A percentile compares a stretch with the other conserved stretches of the same genome.
Conservation (phyloP, 352 stramenopile genomes). For the Globisporangium takayamanum region DNA sequence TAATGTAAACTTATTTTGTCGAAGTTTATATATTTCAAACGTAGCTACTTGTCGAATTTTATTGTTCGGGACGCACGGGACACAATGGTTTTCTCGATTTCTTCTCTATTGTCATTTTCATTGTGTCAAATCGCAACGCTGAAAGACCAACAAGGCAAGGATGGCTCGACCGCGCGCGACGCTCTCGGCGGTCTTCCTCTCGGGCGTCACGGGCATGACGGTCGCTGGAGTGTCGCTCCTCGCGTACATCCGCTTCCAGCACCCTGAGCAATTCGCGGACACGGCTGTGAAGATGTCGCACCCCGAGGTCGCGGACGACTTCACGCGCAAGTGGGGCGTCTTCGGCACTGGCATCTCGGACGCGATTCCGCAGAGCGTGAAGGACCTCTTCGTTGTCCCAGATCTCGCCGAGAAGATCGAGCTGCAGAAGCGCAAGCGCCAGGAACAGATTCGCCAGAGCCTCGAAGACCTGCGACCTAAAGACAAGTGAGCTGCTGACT, state of each 20-base stretch:
- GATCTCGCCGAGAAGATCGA: constrained; percentile 70
- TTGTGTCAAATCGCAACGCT: not conserved
- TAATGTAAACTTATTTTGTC: no score
- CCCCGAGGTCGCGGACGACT: constrained; percentile 67
- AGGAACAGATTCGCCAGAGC: constrained; percentile 63
- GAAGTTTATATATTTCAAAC: no score
- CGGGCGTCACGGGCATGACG: constrained; percentile 75
- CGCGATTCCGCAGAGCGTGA: constrained; percentile 57
- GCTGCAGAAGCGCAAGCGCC: constrained; percentile 56
- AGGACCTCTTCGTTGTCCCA: constrained; percentile 53
- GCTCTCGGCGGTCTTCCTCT: constrained; percentile 55
- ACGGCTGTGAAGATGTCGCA: constrained; percentile 70
- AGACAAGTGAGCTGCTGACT: constrained; percentile 30
- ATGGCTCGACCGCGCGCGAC: constrained; percentile 40
- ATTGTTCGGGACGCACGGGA: no score
- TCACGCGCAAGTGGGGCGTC: constrained; percentile 73
- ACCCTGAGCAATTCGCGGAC: constrained; percentile 79
- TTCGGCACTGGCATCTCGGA: constrained; percentile 78
- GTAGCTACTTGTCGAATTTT: no score
- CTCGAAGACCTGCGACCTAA: constrained; percentile 76
- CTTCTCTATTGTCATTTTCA: no score
- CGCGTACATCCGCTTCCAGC: constrained; percentile 75
- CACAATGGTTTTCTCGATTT: no score
- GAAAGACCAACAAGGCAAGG: not conserved
- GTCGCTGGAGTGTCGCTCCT: constrained; percentile 75